Percentiles rank a stretch among this genome's conserved stretches.
Conservation (phyloP, 129 eudicot genomes). For the Centrapalus pauciflorus region DNA sequence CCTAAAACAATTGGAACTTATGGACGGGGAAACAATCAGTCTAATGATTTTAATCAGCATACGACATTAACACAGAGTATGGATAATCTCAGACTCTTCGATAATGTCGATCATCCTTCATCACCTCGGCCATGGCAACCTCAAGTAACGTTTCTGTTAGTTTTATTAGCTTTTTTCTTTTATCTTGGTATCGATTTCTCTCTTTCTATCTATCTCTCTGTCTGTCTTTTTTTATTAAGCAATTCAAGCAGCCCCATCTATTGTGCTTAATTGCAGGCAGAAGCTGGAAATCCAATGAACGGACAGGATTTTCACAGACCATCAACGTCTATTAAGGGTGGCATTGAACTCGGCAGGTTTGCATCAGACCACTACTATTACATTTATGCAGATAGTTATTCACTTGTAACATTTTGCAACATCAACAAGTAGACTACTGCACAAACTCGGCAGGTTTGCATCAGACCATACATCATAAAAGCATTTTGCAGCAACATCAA, state of each 20-base stretch:
- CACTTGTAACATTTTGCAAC: too few relatives aligned
- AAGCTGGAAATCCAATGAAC: conserved; percentile 29
- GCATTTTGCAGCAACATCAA: background rate
- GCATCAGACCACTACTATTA: background rate
- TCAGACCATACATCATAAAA: background rate
- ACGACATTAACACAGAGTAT: conserved; percentile 34
- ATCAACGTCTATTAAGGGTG: conserved; percentile 41
- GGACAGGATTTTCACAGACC: conserved; percentile 32
- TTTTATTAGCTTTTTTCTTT: background rate
- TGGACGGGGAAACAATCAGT: conserved; percentile 27
- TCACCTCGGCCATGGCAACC: conserved; percentile 28
- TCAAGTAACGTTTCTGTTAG: conserved; percentile 30
- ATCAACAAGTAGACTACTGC: too few relatives aligned
- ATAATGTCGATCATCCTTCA: conserved; percentile 33
- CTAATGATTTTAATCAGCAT: conserved; percentile 26
- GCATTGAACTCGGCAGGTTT: conserved; percentile 70
- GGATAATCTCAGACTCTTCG: conserved; percentile 37
- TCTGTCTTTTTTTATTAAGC: background rate
- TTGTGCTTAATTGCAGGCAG: conserved; percentile 29
- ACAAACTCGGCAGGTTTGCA: too few relatives aligned
- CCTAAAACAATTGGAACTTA: conserved; percentile 19
- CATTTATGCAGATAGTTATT: background rate
- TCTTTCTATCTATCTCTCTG: background rate
- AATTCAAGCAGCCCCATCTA: background rate
- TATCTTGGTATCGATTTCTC: background rate